Conservation (phyloP, 192 early-diverging fungal genomes). For the Linnemannia hyalina region DNA sequence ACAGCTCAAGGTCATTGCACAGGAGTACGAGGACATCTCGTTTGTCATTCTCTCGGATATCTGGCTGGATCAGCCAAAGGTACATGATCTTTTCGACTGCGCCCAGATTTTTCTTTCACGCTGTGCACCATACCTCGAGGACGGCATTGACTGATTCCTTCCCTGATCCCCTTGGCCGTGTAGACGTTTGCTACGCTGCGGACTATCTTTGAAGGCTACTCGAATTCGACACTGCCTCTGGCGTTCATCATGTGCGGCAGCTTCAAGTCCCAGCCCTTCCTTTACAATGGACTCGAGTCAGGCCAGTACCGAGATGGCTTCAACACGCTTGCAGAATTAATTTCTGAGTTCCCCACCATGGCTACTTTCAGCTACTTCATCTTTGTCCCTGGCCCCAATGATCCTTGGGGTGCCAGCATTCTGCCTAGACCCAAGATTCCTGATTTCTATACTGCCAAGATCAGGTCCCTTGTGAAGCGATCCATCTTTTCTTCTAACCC, state of each 20-base stretch:
- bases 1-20: conserved; percentile 55
- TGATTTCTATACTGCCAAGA: conserved; percentile 72
- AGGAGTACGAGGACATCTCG: conserved; percentile 65
- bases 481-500: conserved; percentile 86
- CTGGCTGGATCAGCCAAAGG: conserved; percentile 87
- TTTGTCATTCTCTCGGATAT: conserved; percentile 91
- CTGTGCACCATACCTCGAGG: too few species aligned
- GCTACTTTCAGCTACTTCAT: conserved; percentile 78
- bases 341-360: conserved; percentile 74
- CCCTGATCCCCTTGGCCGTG: background rate
- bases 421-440: conserved; percentile 84
- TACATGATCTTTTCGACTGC: conserved; percentile 20
- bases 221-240: conserved; percentile 72
- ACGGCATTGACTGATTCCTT: background rate
- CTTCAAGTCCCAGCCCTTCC: conserved; percentile 83
- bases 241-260: conserved; percentile 92
- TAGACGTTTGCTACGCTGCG: conserved; percentile 80
- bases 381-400: conserved; percentile 90
- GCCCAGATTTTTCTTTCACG: too few species aligned
- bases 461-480: conserved; percentile 70
- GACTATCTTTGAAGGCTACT: conserved; percentile 82
- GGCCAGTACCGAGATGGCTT: conserved; percentile 71
- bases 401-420: conserved; percentile 81
- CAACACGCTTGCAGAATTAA: conserved; percentile 72
- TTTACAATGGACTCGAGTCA: conserved; percentile 71